Evolutionary conservation across 441 rosid genomes (phyloP), one percentile per base, ranked within the genome.

Genomic region (Pelargonium cotyledonis): DNA sequence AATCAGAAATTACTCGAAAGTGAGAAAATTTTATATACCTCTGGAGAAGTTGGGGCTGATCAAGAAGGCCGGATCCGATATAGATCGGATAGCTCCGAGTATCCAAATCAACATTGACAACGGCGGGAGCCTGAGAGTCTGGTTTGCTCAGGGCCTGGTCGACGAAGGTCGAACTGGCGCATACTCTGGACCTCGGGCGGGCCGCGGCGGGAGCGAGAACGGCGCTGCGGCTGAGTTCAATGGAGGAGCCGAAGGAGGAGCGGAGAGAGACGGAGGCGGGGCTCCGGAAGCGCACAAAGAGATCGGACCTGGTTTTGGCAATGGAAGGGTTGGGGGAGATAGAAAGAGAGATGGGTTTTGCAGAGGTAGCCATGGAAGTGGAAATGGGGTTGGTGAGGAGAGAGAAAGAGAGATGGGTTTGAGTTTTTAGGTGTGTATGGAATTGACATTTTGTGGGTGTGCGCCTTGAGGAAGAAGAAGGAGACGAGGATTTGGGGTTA

Each of bases 91-190:
- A 95, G 77, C 98, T 95, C 73, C 99, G 87, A 72, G 75, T 58
- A 6, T 98, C 98, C 80, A 95, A 84, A 81, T 90, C 91, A 69
- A 95, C 99, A 10, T 95, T 85, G 38, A 95, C 98, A 68, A 85
- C 67, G 0, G 93, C 88, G 65, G 96, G 92, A 73, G 38, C 73
- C 70, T 31, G 40, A 70, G 87, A 63, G 65, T 77, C 77, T 51
- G 80, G 70, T 29, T 80, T 80, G 44, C 76, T 55, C 47, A 76
- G 76, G 2, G 85, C 79, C 63, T 83, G 86, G 70, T 86, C 91
- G 84, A 92, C 81, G 66, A 88, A 84, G 73, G 88, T 76, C 47
- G 92, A 75, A 68, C 76, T 67, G 40, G 93, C 91, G 61, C 75
- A 69, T 64, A 87, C 74, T 68, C 72, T 79, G 16, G 74, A 68